Evolutionary conservation across 352 stramenopile genomes (phyloP).

Genomic region (Phytopythium aichiense): DNA sequence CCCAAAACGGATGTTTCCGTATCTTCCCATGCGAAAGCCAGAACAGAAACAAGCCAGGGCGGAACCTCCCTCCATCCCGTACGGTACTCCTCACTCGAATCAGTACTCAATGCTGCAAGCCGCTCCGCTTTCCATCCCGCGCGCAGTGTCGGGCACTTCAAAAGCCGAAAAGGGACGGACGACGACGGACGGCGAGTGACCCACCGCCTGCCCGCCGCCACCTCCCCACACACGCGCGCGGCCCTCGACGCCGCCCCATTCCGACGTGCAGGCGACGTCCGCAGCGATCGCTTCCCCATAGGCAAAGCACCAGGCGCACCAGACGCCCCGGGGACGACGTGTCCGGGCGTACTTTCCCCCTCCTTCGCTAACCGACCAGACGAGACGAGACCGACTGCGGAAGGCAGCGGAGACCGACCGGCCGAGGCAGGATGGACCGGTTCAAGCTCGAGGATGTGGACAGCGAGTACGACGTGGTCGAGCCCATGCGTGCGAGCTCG

Average conservation of each 20-base stretch:
- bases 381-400: too few species aligned
- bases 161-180: background rate
- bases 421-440: constrained; percentile 55
- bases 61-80: background rate
- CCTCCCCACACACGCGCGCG: too few species aligned
- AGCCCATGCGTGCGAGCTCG: constrained; percentile 83
- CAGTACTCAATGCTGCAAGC: background rate
- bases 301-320: too few species aligned
- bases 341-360: background rate
- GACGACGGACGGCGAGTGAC: background rate
- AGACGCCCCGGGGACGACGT: too few species aligned
- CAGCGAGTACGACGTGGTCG: constrained; percentile 70
- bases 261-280: too few species aligned
- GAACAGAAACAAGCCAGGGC: constrained; percentile 3
- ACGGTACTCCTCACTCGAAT: background rate
- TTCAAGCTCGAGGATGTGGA: constrained; percentile 80
- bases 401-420: background rate
- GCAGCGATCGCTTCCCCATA: too few species aligned
- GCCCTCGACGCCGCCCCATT: too few species aligned
- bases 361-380: too few species aligned
- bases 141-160: background rate
- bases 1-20: background rate
- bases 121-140: background rate
- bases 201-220: background rate
- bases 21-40: background rate